Conservation (phyloP, 805 yeast species). For the Starmerella tilneyi region DNA sequence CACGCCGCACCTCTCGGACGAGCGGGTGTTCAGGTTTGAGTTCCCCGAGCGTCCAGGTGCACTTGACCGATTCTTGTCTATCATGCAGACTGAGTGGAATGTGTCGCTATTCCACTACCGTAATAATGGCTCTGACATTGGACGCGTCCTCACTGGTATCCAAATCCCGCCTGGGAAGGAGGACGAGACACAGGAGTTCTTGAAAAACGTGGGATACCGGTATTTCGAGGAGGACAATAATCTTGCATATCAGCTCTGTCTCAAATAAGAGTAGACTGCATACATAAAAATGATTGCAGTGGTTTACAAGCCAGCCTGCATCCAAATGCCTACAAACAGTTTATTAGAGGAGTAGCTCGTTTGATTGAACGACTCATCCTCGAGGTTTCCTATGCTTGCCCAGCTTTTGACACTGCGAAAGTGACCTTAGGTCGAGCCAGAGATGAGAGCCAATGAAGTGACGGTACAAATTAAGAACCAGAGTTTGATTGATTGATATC, state of each 20-base stretch:
- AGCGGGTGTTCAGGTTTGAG: conserved; percentile 72
- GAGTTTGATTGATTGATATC: no score
- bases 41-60: conserved; percentile 99
- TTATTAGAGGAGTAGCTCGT: no score
- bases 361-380: no score
- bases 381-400: no score
- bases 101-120: conserved; percentile 91
- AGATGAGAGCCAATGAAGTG: no score
- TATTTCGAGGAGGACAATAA: conserved; percentile 77
- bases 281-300: background rate
- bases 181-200: conserved; percentile 54
- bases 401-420: no score
- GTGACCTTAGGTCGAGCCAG: no score
- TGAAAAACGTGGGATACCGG: conserved; percentile 63
- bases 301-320: no score
- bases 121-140: conserved; percentile 92
- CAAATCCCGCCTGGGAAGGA: conserved; percentile 66
- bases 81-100: conserved; percentile 74
- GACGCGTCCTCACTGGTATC: conserved; percentile 83
- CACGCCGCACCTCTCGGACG: conserved; percentile 58
- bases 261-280: conserved; percentile 31
- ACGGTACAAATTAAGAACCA: no score
- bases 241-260: conserved; percentile 70
- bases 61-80: conserved; percentile 61
- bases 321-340: no score